Conservation (phyloP, 371 early-diverging fungal species). For the Chytridium lagenaria region DNA sequence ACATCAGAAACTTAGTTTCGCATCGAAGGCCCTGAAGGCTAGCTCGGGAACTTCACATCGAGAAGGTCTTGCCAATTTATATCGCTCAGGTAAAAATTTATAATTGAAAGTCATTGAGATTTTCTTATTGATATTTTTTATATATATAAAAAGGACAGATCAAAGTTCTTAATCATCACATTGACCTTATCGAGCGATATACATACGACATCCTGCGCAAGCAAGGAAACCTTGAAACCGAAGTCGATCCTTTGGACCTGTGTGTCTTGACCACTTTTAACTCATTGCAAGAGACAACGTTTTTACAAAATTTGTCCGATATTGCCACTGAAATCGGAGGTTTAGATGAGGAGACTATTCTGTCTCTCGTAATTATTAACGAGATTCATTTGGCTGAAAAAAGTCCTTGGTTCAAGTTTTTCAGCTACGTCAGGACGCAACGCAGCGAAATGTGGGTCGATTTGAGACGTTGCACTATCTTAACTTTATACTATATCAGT, state of each 20-base stretch:
- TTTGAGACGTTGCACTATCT: background rate
- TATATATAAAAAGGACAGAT: slow-evolving; percentile 12
- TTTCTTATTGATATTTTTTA: background rate
- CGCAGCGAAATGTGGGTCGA: background rate
- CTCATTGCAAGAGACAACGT: slow-evolving; percentile 1
- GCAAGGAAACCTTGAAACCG: slow-evolving; percentile 1
- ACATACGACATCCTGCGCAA: background rate
- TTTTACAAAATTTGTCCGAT: background rate
- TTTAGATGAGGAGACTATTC: slow-evolving; percentile 40
- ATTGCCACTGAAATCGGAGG: slow-evolving; percentile 10
- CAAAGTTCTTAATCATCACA: slow-evolving; percentile 19
- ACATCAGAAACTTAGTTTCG: background rate
- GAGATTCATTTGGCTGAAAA: slow-evolving; percentile 20
- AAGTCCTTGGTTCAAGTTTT: slow-evolving; percentile 3
- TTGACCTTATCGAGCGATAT: background rate
- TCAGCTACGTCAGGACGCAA: background rate
- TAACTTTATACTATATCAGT: background rate
- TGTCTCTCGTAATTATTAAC: slow-evolving; percentile 32
- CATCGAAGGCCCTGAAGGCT: background rate
- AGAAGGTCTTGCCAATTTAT: background rate
- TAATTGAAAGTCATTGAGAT: background rate
- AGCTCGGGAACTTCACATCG: no score
- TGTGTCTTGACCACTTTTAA: background rate
- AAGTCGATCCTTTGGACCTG: no score
- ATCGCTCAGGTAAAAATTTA: slow-evolving; percentile 7